These are phyloP conservation scores for Nicotiana sylvestris DNA, from an alignment of 257 asterid species.

Conservation along the genomic window DNA sequence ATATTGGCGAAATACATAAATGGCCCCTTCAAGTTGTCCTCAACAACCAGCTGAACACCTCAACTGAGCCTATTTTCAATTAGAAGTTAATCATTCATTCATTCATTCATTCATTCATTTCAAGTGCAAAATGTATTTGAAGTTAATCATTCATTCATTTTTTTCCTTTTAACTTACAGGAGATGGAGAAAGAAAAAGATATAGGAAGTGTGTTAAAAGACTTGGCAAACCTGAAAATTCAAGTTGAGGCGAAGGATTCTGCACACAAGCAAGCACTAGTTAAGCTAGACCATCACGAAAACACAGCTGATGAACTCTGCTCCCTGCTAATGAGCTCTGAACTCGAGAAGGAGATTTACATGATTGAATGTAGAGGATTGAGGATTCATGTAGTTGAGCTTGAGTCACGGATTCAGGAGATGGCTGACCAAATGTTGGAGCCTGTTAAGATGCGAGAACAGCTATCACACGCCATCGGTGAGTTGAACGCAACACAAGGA, in stretches of 20 bases:
- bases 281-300: constrained; percentile 40
- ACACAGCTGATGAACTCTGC: constrained; percentile 40
- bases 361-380: constrained; percentile 31
- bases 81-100: too few relatives aligned
- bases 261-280: constrained; percentile 48
- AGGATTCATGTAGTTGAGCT: constrained; percentile 26
- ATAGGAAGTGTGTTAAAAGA: constrained; percentile 35
- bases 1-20: too few relatives aligned
- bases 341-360: constrained; percentile 35
- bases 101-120: too few relatives aligned
- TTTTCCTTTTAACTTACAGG: constrained; percentile 18
- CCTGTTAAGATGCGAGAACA: constrained; percentile 22
- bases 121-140: not conserved
- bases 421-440: constrained; percentile 22
- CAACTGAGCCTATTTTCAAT: too few relatives aligned
- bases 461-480: constrained; percentile 22
- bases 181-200: constrained; percentile 28
- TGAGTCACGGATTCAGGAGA: constrained; percentile 25
- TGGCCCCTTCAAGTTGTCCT: too few relatives aligned
- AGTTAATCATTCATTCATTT: not conserved
- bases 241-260: constrained; percentile 51
- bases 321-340: constrained; percentile 38
- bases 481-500: constrained; percentile 24
- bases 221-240: constrained; percentile 36
- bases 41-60: too few relatives aligned